phyloP scores from a whole-genome alignment of 805 yeast genomes.

The Jamesozyma rosinii region DNA sequence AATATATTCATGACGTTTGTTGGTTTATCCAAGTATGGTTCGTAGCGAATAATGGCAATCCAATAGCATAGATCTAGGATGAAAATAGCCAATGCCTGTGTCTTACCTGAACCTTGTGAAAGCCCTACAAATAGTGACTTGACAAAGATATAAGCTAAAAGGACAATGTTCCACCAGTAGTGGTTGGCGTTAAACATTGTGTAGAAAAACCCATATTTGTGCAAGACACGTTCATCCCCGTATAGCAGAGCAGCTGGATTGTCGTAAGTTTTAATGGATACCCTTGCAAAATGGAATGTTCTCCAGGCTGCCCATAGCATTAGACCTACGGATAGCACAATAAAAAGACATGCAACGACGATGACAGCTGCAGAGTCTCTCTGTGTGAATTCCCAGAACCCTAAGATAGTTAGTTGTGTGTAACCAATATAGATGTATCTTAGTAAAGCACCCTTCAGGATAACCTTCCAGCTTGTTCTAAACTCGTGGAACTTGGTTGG shows the following conservation, averaged over 20 bases:
- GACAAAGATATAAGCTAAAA: slow-evolving; percentile 50
- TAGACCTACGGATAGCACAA: slow-evolving; percentile 51
- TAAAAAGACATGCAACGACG: slow-evolving; percentile 65
- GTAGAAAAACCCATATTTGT: slow-evolving; percentile 80
- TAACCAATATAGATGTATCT: slow-evolving; percentile 79
- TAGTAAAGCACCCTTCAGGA: slow-evolving; percentile 70
- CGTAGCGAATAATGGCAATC: slow-evolving; percentile 48
- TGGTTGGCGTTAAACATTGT: slow-evolving; percentile 76
- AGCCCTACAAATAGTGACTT: slow-evolving; percentile 69
- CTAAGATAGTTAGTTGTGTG: slow-evolving; percentile 66
- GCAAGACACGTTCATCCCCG: slow-evolving; percentile 62
- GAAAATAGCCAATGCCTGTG: slow-evolving; percentile 71
- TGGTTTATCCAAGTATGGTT: slow-evolving; percentile 75
- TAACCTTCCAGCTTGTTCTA: slow-evolving; percentile 45
- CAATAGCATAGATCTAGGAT: slow-evolving; percentile 66
- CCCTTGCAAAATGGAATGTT: slow-evolving; percentile 52
- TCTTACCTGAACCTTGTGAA: slow-evolving; percentile 71
- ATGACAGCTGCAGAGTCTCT: slow-evolving; percentile 84
- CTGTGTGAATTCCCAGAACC: slow-evolving; percentile 79
- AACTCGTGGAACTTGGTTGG: slow-evolving; percentile 40
- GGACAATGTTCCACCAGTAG: slow-evolving; percentile 75
- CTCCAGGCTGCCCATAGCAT: slow-evolving; percentile 59
- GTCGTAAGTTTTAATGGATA: slow-evolving; percentile 49
- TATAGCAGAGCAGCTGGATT: slow-evolving; percentile 85
- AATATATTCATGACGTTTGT: slow-evolving; percentile 70